These are phyloP conservation scores for Barnettozyma sucrosica DNA, from an alignment of 805 yeast genomes.

Conservation along the genomic window DNA sequence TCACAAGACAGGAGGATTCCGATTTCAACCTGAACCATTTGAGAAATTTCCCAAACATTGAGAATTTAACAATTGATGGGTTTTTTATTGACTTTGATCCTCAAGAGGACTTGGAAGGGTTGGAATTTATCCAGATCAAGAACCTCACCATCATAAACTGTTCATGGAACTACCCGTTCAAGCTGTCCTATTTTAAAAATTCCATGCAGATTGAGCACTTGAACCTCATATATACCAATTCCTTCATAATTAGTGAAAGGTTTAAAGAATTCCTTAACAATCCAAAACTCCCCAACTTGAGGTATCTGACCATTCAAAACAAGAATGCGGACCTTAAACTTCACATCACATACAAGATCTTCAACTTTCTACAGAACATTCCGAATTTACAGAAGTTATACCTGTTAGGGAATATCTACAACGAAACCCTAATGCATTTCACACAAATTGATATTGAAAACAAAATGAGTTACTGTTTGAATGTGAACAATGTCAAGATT, in stretches of 20 bases:
- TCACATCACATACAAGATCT: constrained; percentile 28
- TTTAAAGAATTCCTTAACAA: constrained; percentile 28
- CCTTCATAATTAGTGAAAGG: constrained; percentile 32
- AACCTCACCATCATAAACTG: constrained; percentile 37
- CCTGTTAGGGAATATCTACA: constrained; percentile 29
- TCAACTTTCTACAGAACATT: constrained; percentile 28
- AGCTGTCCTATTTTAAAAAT: constrained; percentile 29
- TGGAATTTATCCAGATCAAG: constrained; percentile 20
- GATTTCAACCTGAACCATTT: constrained; percentile 41
- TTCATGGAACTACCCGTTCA: constrained; percentile 54
- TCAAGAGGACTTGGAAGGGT: constrained; percentile 21
- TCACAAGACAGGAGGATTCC: constrained; percentile 22
- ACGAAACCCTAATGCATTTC: constrained; percentile 29
- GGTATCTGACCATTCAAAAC: constrained; percentile 27
- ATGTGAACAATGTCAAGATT: constrained; percentile 28
- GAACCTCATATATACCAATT: constrained; percentile 25
- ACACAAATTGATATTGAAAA: constrained; percentile 26
- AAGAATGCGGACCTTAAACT: constrained; percentile 22
- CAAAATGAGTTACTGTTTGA: constrained; percentile 23
- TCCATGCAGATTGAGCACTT: constrained; percentile 21
- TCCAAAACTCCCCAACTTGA: constrained; percentile 25
- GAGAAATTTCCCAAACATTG: constrained; percentile 30
- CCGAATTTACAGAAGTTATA: constrained; percentile 27
- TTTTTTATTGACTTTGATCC: constrained; percentile 40
- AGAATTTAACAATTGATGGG: constrained; percentile 31